Evolutionary conservation across 1,284 basidiomycete species (phyloP), one percentile per base, ranked within the genome.

Genomic region (Trichosporon faecale): DNA sequence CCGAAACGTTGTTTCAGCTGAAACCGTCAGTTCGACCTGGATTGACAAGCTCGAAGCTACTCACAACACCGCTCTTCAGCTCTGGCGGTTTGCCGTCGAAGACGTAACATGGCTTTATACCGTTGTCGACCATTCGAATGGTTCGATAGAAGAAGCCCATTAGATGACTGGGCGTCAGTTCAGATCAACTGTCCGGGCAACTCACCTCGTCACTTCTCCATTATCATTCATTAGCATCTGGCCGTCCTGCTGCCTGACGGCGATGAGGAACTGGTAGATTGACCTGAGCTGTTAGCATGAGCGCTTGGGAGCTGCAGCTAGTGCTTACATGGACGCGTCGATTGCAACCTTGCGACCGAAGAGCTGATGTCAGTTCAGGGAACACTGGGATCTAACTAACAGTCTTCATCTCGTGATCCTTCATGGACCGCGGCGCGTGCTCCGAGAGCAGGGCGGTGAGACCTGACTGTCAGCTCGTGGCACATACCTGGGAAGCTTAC

Each of bases 121-220:
- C 97, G 76, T 97, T 94, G 84, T 99, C 97, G n/a, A 97, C 94
- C 85, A 99, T 99, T 25, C 97, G 89, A 71, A 98, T 93, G 0
- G 95, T 97, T 35, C 96, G 89, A 80, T 98, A 98, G 85, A 99
- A 99, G 84, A 98, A 93, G 0, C 96, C 96, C 92, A 99, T 98
- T 18, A 99, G 86, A 84, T 99, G 96, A 84, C 94, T 90, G 70
- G 12, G 1, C 3, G 69, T 70, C 49, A 73, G 69, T 33, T 31
- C 12, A 11, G 8, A 49, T 3, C 11, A 61, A 18, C 21, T 31
- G 8, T 49, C 6, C 7, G 18, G 12, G 57, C 21, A 23, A 77
- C 85, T 67, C 66, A 88, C 88, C 87, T 95, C 0, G 95, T 98
- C 1, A 95, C 97, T 82, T 99, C 97, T 18, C 97, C 97, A 1